Conservation (phyloP, 2,329 filamentous ascomycete genomes). For the Penicillium brasilianum region DNA sequence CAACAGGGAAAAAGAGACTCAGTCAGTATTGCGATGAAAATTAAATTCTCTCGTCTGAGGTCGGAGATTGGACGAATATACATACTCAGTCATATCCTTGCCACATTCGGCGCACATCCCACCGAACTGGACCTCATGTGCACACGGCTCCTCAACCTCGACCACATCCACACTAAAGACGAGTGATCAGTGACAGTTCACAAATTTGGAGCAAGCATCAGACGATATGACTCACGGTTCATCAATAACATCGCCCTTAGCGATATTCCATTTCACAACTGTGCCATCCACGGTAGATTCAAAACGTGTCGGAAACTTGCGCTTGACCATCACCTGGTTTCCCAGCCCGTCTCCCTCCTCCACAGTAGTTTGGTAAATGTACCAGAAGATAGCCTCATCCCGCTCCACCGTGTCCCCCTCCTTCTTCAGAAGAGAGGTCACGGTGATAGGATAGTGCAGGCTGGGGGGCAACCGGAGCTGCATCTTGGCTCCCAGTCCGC, state of each 20-base stretch:
- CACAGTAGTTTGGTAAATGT: slow-evolving; percentile 79
- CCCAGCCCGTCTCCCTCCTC: slow-evolving; percentile 72
- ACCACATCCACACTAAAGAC: slow-evolving; percentile 60
- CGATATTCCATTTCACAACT: slow-evolving; percentile 75
- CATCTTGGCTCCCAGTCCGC: slow-evolving; percentile 41
- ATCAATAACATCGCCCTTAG: slow-evolving; percentile 51
- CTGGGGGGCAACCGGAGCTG: slow-evolving; percentile 55
- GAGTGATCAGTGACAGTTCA: slow-evolving; percentile 5
- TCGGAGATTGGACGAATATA: slow-evolving; percentile 5
- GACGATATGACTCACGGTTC: slow-evolving; percentile 43
- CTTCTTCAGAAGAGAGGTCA: slow-evolving; percentile 80
- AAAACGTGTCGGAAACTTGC: slow-evolving; percentile 77
- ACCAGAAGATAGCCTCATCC: slow-evolving; percentile 80
- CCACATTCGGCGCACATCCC: slow-evolving; percentile 92
- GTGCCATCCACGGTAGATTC: slow-evolving; percentile 83
- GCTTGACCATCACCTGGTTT: slow-evolving; percentile 71
- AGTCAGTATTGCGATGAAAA: slow-evolving; percentile 1
- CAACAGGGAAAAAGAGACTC: neutral
- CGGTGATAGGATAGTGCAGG: slow-evolving; percentile 90
- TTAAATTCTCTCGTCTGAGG: neutral
- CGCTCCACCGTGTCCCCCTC: slow-evolving; percentile 76
- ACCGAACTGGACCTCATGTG: slow-evolving; percentile 87
- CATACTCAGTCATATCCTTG: slow-evolving; percentile 88
- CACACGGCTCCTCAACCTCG: slow-evolving; percentile 87
- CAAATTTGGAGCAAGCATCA: slow-evolving; percentile 2